Percentiles rank a stretch among this genome's conserved stretches.
Conservation (phyloP, 768 basidiomycete genomes). For the Psilocybe cubensis region DNA sequence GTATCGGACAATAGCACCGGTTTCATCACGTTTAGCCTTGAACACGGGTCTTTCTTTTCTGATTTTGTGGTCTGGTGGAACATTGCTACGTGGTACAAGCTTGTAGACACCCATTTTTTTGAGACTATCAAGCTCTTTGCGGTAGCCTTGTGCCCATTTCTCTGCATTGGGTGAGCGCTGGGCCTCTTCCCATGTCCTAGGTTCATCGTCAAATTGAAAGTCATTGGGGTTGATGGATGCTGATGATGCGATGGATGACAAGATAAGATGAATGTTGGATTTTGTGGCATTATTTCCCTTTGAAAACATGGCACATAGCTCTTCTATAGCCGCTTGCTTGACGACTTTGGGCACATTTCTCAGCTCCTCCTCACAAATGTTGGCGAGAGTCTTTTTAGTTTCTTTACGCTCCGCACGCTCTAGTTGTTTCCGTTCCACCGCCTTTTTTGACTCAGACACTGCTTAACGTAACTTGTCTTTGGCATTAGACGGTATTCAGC, state of each 20-base stretch:
- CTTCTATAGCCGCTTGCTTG: not conserved
- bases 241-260: constrained; percentile 1
- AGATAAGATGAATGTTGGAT: not conserved
- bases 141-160: constrained; percentile 19
- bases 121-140: constrained; percentile 28
- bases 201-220: constrained; percentile 9
- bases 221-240: not conserved
- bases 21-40: constrained; percentile 23
- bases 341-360: not conserved
- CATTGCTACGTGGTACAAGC: constrained; percentile 18
- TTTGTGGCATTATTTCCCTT: not conserved
- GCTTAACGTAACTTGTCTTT: not conserved
- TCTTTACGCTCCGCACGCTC: not conserved
- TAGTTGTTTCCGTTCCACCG: not conserved
- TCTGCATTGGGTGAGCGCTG: constrained; percentile 24
- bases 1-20: constrained; percentile 27
- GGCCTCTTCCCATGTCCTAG: constrained; percentile 24
- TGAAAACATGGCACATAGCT: not conserved
- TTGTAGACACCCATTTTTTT: constrained; percentile 32
- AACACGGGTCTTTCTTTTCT: constrained; percentile 14
- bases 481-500: not conserved
- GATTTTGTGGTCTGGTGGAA: constrained; percentile 27
- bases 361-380: constrained; percentile 7
- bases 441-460: not conserved
- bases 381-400: not conserved